Evolutionary conservation across 129 eudicot genomes (phyloP), one percentile per base, ranked within the genome.

Genomic region (Apium graveolens): DNA sequence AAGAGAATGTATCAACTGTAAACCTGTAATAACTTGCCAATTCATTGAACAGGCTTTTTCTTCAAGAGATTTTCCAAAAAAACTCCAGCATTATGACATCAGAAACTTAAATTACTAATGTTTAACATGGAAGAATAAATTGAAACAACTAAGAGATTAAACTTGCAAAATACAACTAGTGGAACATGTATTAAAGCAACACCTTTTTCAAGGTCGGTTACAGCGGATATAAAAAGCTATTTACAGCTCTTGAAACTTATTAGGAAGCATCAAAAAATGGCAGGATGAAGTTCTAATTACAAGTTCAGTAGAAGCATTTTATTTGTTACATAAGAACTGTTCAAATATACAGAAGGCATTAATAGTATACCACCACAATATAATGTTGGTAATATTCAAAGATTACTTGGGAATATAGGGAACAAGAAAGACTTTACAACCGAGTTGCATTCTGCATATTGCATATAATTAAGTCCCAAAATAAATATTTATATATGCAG

Each of bases 401-500:
- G 27, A 70, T 62, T 68, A 87, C 80, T 70, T 77, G 78, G 82
- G 68, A 65, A 14, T 65, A 70, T 37, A 74, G 70, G 82, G 76
- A 65, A 24, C 76, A 70, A 57, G 70, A 76, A 1, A 38, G 39
- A 62, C 76, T 80, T 63, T 80, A 72, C 81, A 51, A 4, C 38
- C 11, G 29, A 62, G 65, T 44, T 74, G 34, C 51, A 42, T n/a
- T 7, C 26, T 42, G 78, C 78, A 39, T 62, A 34, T 29, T 57
- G 35, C 45, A 29, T 38, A 31, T 21, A 41, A 60, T 17, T 11
- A 42, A 11, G 37, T 55, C 32, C 12, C 20, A 63, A 55, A 18
- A 21, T 55, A 76, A 46, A 57, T 53, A 32, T n/a, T n/a, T 34
- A 49, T 80, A 86, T 86, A 80, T 38, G 82, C 90, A 79, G 51